A percentile compares a stretch with the other conserved stretches of the same genome.
Evolutionary conservation across 208 protist species (phyloP).

Genomic region (Jaenimonas drosophilae): DNA sequence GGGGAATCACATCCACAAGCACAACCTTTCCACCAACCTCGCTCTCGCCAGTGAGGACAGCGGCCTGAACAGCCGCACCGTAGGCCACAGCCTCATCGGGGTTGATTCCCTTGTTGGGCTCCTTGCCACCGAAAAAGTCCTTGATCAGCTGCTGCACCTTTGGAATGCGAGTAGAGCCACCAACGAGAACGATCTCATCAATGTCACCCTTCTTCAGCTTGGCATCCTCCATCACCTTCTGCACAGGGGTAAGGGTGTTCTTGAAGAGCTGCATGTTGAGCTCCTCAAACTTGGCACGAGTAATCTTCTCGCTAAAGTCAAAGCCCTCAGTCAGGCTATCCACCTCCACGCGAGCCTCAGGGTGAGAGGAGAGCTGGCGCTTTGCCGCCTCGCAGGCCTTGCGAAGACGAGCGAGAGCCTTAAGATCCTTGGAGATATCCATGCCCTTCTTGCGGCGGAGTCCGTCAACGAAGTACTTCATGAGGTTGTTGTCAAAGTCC

Average conservation of each 20-base stretch:
- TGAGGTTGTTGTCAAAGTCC: conserved; percentile 91
- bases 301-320: conserved; percentile 94
- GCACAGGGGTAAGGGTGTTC: conserved; percentile 91
- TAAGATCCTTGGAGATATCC: conserved; percentile 44
- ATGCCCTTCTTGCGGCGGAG: conserved; percentile 36
- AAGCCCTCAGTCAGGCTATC: conserved; percentile 93
- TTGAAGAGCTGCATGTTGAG: conserved; percentile 96
- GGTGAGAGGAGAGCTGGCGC: conserved; percentile 71
- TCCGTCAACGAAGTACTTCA: conserved; percentile 30
- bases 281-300: conserved; percentile 96
- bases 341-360: conserved; percentile 90
- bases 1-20: conserved; percentile 81
- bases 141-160: conserved; percentile 96
- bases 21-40: conserved; percentile 77
- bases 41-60: conserved; percentile 81
- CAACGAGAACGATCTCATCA: conserved; percentile 96
- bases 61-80: conserved; percentile 97
- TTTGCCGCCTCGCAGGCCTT: conserved; percentile 57
- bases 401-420: conserved; percentile 44
- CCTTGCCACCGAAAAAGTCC: conserved; percentile 97
- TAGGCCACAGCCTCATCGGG: conserved; percentile 98
- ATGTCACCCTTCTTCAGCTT: conserved; percentile 93
- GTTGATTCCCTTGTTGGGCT: conserved; percentile 95
- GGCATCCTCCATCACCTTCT: conserved; percentile 92
- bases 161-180: conserved; percentile 93